Evolutionary conservation across 2,329 filamentous ascomycete species (phyloP), one percentile per base, ranked within the genome.

Genomic region (Xylariaceae sp.): DNA sequence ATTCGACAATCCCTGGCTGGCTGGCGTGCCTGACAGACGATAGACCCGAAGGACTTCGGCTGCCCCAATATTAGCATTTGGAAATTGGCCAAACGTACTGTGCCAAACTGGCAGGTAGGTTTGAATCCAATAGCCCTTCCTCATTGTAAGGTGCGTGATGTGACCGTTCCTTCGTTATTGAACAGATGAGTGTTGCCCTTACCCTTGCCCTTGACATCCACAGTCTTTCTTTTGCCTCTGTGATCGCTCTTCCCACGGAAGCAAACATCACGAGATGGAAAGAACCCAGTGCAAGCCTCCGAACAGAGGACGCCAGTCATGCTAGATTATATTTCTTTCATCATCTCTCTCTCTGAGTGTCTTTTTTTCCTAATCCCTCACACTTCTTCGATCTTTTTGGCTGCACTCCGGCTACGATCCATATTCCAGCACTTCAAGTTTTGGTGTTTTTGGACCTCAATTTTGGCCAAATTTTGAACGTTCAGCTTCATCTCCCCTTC

Each of bases 391-490:
- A 30, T 56, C 52, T 55, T 60, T 61, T 61, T 65, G 50, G 55
- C 53, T 59, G 58, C 53, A 41, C 41, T 11, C 53, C 43, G 30
- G 29, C 42, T 47, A 40, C 54, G 54, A 43, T 48, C 53, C 56
- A 53, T 57, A 54, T 59, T 39, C 57, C 48, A 37, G 54, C 59
- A n/a, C 50, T 58, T 45, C 43, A n/a, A 45, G 29, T 45, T 67
- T 67, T 68, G 62, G 62, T 61, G 58, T 64, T 67, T 66, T 68
- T 67, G 66, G 63, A 60, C 62, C 62, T 60, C 54, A 56, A 54
- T 64, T 66, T 69, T 68, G 62, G 64, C 54, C 54, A 55, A 55
- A 57, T 62, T 62, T 64, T 64, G 60, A 62, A 61, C 51, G 59
- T 57, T 55, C 54, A 47, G 42, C 39, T 53, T 45, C 51, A 42